These are phyloP conservation scores for Fulvia fulva DNA, from an alignment of 2,329 filamentous ascomycete species.

Conservation along the genomic window DNA sequence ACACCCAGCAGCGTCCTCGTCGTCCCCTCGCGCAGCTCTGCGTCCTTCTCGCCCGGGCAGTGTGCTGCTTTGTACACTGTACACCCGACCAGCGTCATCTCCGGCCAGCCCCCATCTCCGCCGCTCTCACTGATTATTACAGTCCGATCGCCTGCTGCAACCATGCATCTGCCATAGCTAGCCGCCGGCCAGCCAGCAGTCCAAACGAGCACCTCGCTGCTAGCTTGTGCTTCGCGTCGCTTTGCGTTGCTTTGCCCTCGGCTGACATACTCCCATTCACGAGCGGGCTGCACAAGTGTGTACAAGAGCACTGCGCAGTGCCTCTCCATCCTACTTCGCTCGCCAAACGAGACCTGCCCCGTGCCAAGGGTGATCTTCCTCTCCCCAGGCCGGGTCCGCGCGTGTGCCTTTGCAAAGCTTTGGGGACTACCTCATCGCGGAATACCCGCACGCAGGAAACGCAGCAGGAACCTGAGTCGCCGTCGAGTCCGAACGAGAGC, in stretches of 20 bases:
- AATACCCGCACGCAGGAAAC: neutral
- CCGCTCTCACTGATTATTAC: neutral
- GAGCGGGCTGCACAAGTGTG: neutral
- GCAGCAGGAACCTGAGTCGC: neutral
- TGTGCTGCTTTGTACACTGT: neutral
- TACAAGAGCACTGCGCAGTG: neutral
- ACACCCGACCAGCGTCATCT: neutral
- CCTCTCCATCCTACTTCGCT: neutral
- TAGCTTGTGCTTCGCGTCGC: neutral
- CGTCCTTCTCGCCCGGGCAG: neutral
- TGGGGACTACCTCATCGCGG: neutral
- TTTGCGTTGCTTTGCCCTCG: neutral
- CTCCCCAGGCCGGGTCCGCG: neutral
- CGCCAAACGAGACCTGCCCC: neutral
- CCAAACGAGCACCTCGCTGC: neutral
- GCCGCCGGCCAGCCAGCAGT: neutral
- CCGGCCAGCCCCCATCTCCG: neutral
- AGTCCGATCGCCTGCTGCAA: neutral
- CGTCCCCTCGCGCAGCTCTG: neutral
- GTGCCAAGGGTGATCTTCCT: neutral
- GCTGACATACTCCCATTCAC: neutral
- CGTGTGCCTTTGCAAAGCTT: neutral
- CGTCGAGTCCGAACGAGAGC: neutral
- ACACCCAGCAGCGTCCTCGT: too few species aligned
- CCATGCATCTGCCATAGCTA: constrained; percentile 3